Evolutionary conservation across 1,284 basidiomycete genomes (phyloP).

Genomic region (Papiliotrema fonsecae): DNA sequence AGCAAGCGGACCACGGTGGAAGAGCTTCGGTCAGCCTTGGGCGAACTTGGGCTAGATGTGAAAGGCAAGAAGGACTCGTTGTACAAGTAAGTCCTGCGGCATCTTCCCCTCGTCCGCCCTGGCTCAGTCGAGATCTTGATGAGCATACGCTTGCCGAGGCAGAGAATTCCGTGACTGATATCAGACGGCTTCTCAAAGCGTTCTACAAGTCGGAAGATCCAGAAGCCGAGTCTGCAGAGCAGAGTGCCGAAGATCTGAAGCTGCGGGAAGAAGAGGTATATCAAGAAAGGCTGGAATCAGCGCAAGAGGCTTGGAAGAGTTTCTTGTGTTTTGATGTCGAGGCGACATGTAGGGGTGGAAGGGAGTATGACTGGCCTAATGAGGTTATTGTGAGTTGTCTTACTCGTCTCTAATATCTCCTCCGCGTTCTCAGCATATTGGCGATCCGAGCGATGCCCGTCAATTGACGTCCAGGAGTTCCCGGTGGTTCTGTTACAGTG

Average conservation of each 20-base stretch:
- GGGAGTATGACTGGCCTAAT: conserved; percentile 72
- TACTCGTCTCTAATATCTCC: not conserved
- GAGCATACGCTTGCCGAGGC: not conserved
- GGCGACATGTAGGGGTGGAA: conserved; percentile 70
- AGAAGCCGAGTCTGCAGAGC: not conserved
- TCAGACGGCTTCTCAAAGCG: conserved; percentile 2
- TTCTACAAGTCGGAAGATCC: conserved; percentile 3
- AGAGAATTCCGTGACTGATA: too few species aligned
- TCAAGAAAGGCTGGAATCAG: not conserved
- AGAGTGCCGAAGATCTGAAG: not conserved
- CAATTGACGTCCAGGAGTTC: conserved; percentile 23
- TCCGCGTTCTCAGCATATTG: too few species aligned
- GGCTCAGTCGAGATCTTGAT: not conserved
- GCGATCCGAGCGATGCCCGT: too few species aligned
- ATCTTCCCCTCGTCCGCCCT: conserved; percentile 1
- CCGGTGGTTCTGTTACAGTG: conserved; percentile 75
- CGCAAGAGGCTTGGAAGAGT: conserved; percentile 35
- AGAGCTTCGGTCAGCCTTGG: conserved; percentile 29
- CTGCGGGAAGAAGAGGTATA: too few species aligned
- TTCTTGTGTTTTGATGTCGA: conserved; percentile 62
- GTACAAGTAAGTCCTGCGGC: conserved; percentile 29
- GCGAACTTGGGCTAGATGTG: conserved; percentile 31
- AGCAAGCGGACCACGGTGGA: conserved; percentile 37
- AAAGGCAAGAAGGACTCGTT: conserved; percentile 47
- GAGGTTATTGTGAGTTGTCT: conserved; percentile 78